Conservation (phyloP, 176 grass and related monocot genomes). For the Oryza coarctata region DNA sequence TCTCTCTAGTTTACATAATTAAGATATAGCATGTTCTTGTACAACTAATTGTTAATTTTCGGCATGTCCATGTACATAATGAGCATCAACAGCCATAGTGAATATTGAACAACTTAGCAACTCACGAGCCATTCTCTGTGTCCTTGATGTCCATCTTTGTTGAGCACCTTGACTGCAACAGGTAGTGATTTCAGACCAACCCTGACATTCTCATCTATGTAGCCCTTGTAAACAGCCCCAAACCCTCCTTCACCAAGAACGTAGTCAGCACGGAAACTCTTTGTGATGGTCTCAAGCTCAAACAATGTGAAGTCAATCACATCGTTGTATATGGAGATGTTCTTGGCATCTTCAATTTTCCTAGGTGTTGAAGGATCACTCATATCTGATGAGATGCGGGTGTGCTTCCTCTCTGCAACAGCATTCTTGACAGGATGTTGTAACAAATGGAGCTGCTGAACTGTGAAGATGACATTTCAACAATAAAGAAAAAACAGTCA, state of each 20-base stretch:
- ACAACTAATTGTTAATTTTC: background rate
- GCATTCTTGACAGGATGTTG: conserved; percentile 69
- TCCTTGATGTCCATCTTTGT: conserved; percentile 98
- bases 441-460: conserved; percentile 93
- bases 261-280: conserved; percentile 93
- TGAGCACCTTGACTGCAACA: conserved; percentile 96
- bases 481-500: conserved; percentile 15
- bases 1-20: background rate
- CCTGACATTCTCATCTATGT: conserved; percentile 99
- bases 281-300: conserved; percentile 97
- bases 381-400: conserved; percentile 63
- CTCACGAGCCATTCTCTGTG: conserved; percentile 99
- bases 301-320: conserved; percentile 92
- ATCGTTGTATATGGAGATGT: conserved; percentile 96
- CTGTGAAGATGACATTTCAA: conserved; percentile 42
- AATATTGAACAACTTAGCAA: conserved; percentile 42
- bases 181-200: conserved; percentile 91
- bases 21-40: conserved; percentile 1
- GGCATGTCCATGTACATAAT: conserved; percentile 1
- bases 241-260: conserved; percentile 97
- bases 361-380: conserved; percentile 77
- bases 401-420: conserved; percentile 61
- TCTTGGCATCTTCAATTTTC: conserved; percentile 79
- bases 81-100: background rate
- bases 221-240: conserved; percentile 97